phyloP scores from a whole-genome alignment of 441 rosid genomes.

The Omphalea diandra region DNA sequence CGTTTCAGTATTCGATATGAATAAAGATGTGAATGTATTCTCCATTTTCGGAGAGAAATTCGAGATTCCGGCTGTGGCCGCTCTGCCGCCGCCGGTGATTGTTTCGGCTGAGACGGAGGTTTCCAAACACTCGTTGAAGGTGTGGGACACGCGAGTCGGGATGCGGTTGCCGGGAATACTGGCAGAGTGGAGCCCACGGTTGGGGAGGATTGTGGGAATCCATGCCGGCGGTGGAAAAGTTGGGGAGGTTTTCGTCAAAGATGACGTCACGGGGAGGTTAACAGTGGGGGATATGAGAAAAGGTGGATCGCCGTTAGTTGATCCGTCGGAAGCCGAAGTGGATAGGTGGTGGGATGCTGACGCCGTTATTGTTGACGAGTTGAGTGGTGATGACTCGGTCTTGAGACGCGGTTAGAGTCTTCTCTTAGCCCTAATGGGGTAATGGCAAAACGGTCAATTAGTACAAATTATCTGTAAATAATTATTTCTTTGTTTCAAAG shows the following conservation, averaged over 20 bases:
- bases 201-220: constrained; percentile 37
- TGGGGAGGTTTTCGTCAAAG: constrained; percentile 45
- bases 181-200: constrained; percentile 59
- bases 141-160: constrained; percentile 67
- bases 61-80: constrained; percentile 25
- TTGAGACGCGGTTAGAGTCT: constrained; percentile 14
- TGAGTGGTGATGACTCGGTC: not conserved
- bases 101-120: constrained; percentile 36
- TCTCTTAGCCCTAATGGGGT: not conserved
- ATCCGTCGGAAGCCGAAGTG: constrained; percentile 40
- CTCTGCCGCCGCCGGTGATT: constrained; percentile 40
- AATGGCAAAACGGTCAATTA: not conserved
- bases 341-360: constrained; percentile 57
- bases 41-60: constrained; percentile 22
- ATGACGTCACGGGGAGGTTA: constrained; percentile 38
- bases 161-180: constrained; percentile 44
- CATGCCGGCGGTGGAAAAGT: constrained; percentile 18
- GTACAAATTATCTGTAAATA: not conserved
- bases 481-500: constrained; percentile 3
- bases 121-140: constrained; percentile 30
- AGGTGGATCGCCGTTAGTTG: constrained; percentile 39
- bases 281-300: constrained; percentile 66
- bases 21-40: constrained; percentile 18
- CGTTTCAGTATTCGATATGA: constrained; percentile 24
- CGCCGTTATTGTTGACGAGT: constrained; percentile 32